Conservation (phyloP, 495 filamentous ascomycete genomes). For the Penicillium alfredii region DNA sequence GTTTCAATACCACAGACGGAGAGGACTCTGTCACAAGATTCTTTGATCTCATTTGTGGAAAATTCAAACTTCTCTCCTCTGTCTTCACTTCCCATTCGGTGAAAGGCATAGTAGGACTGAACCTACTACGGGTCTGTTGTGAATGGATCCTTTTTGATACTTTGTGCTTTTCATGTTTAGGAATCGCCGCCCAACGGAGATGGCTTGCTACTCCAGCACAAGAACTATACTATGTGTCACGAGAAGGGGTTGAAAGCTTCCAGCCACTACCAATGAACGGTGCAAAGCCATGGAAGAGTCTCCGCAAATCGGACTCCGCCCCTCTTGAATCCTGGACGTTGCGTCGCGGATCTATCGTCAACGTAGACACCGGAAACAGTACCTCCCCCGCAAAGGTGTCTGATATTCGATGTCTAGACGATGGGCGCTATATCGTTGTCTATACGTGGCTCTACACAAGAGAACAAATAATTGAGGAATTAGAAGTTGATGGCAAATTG, state of each 20-base stretch:
- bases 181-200: neutral
- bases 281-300: conserved; percentile 1
- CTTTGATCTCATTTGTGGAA: too few relatives aligned
- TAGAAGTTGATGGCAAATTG: conserved; percentile 2
- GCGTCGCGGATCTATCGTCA: conserved; percentile 3
- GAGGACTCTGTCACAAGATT: too few relatives aligned
- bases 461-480: conserved; percentile 3
- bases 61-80: too few relatives aligned
- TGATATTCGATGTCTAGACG: conserved; percentile 4
- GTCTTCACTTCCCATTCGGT: too few relatives aligned
- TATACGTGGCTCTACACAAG: conserved; percentile 10
- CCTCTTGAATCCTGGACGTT: conserved; percentile 5
- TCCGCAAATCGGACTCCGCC: neutral
- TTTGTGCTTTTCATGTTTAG: neutral
- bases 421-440: conserved; percentile 7
- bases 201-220: conserved; percentile 1
- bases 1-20: too few relatives aligned
- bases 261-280: conserved; percentile 2
- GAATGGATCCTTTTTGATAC: conserved; percentile 1
- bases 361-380: conserved; percentile 2
- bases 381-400: conserved; percentile 4
- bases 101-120: neutral
- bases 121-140: conserved; percentile 1
- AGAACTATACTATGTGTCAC: neutral
- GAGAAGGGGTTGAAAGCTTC: conserved; percentile 1